These are phyloP conservation scores for Fraxinus excelsior DNA, from an alignment of 257 asterid species.

Conservation along the genomic window DNA sequence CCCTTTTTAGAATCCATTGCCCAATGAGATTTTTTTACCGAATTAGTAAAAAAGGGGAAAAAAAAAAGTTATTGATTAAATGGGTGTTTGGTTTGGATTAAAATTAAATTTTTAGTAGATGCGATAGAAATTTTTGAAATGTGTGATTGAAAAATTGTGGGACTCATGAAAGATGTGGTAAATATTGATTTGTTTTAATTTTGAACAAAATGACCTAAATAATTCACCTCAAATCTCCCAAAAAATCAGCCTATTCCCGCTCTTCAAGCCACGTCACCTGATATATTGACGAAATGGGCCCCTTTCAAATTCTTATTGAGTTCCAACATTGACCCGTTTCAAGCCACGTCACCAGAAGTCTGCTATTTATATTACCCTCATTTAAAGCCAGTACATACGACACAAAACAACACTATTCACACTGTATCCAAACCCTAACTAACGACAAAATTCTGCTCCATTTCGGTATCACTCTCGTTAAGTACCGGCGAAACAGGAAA, in stretches of 20 bases:
- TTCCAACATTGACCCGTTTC: neutral
- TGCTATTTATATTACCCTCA: constrained; percentile 37
- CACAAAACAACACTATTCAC: constrained; percentile 19
- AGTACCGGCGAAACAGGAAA: neutral
- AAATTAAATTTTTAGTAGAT: too few relatives aligned
- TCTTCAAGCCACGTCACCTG: constrained; percentile 9
- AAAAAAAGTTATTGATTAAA: too few relatives aligned
- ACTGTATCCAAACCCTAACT: constrained; percentile 40
- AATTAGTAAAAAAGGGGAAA: too few relatives aligned
- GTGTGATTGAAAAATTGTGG: too few relatives aligned
- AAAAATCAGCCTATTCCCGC: neutral
- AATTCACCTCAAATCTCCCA: neutral
- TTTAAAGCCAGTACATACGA: constrained; percentile 27
- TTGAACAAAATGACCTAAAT: too few relatives aligned
- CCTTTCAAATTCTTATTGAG: neutral
- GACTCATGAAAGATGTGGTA: too few relatives aligned
- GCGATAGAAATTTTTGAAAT: too few relatives aligned
- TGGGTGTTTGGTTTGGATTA: too few relatives aligned
- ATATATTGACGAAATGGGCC: neutral
- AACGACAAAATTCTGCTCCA: neutral
- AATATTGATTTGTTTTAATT: too few relatives aligned
- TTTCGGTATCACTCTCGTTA: neutral
- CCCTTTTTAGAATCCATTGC: too few relatives aligned
- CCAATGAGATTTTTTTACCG: too few relatives aligned
- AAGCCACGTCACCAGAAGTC: constrained; percentile 38